Evolutionary conservation across 768 basidiomycete species (phyloP), one percentile per base, ranked within the genome.

Genomic region (Kwoniella dejecticola): DNA sequence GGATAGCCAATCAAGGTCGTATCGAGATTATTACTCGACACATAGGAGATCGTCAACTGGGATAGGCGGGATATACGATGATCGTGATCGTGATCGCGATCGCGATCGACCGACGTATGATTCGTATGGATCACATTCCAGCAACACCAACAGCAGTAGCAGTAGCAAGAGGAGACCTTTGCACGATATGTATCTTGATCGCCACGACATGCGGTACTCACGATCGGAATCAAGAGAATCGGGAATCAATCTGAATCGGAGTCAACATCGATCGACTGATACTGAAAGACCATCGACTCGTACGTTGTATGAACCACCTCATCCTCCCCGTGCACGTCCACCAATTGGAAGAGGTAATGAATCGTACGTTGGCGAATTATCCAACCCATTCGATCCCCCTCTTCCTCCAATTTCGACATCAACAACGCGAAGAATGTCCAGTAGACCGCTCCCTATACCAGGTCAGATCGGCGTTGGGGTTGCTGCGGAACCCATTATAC

Each of bases 11-110:
- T 44, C 40, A 29, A 56, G 19, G 12, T 31, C 45, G 1, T 45
- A 26, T n/a, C n/a, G n/a, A 24, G 42, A 50, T 21, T 60, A 45
- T 27, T 60, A 52, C 24, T 44, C 58, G 17, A 53, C 50, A 11
- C 44, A 30, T 30, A 40, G 58, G 24, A 26, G 58, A 42, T 60
- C 58, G 15, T 60, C 58, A 5, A 31, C 49, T 24, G 58, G 58
- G 17, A 45, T 60, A 31, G 58, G 58, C 17, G 58, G 58, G 1
- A 24, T 52, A 21, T 60, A 60, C 31, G 58, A 60, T 40, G 15
- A 29, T 21, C 24, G 12, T 21, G 24, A 48, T 26, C 11, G 15
- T 12, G 15, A 48, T n/a, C n/a, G 29, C 21, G 12, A 47, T 12
- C 17, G 13, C 12, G 19, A 19, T 24, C 24, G 24, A 29, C 12